Evolutionary conservation across 192 early-diverging fungal genomes (phyloP).

Genomic region (Linnemannia exigua): DNA sequence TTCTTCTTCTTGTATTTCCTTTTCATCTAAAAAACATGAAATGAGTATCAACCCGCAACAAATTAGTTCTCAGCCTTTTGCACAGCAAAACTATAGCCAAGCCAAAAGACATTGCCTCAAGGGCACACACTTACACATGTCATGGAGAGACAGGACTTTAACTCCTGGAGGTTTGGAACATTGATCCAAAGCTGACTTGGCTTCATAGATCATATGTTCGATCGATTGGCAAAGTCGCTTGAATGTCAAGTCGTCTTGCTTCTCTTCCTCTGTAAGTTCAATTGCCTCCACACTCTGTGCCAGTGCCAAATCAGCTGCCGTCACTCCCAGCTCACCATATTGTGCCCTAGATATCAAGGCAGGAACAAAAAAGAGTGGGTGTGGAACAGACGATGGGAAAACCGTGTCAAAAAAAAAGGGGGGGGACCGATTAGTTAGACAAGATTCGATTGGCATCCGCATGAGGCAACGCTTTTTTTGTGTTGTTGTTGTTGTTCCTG

Average conservation of each 20-base stretch:
- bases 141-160: constrained; percentile 37
- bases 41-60: background rate
- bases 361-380: background rate
- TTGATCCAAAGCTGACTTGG: constrained; percentile 42
- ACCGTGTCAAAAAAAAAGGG: background rate
- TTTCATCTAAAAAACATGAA: constrained; percentile 14
- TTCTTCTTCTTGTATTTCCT: constrained; percentile 17
- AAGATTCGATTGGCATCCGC: background rate
- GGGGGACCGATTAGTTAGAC: background rate
- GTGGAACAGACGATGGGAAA: background rate
- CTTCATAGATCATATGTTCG: constrained; percentile 48
- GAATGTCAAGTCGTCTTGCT: constrained; percentile 41
- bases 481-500: background rate
- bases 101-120: background rate
- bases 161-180: constrained; percentile 35
- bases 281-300: constrained; percentile 44
- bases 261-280: constrained; percentile 44
- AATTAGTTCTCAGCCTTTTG: too few relatives aligned
- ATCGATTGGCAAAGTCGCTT: constrained; percentile 42
- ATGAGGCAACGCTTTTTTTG: background rate
- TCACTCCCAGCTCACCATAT: constrained; percentile 22
- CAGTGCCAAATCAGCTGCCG: constrained; percentile 34
- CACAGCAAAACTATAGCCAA: background rate
- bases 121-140: constrained; percentile 39
- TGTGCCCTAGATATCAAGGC: constrained; percentile 17